phyloP scores from a whole-genome alignment of 495 filamentous ascomycete genomes.

The Cercophora scortea region DNA sequence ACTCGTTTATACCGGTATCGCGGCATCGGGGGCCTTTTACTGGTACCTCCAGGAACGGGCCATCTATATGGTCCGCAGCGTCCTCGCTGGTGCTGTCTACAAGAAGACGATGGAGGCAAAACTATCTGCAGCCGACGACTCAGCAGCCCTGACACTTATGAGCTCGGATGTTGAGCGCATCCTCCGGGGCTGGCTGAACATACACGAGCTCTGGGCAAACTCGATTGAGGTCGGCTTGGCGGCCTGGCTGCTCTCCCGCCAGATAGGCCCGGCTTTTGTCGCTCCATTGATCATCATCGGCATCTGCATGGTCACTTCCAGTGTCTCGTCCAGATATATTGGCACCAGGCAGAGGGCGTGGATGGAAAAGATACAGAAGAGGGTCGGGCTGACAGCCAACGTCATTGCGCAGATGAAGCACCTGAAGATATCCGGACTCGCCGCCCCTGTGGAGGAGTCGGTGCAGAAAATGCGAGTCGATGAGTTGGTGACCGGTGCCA shows the following conservation, averaged over 20 bases:
- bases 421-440: slow-evolving; percentile 38
- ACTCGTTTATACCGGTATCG: not conserved
- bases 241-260: slow-evolving; percentile 46
- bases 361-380: slow-evolving; percentile 29
- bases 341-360: slow-evolving; percentile 32
- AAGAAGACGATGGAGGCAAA: slow-evolving; percentile 33
- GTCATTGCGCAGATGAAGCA: slow-evolving; percentile 40
- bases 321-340: slow-evolving; percentile 14
- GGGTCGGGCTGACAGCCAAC: slow-evolving; percentile 32
- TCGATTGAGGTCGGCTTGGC: slow-evolving; percentile 46
- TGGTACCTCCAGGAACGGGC: slow-evolving; percentile 2
- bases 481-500: slow-evolving; percentile 30
- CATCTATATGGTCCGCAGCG: slow-evolving; percentile 46
- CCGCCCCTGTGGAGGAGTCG: slow-evolving; percentile 19
- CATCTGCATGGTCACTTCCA: slow-evolving; percentile 10
- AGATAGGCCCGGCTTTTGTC: slow-evolving; percentile 52
- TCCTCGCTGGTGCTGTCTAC: slow-evolving; percentile 49
- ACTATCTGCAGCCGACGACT: slow-evolving; percentile 37
- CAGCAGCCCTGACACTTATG: slow-evolving; percentile 56
- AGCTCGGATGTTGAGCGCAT: slow-evolving; percentile 38
- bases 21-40: not conserved
- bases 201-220: slow-evolving; percentile 42
- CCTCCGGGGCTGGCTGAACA: slow-evolving; percentile 7
- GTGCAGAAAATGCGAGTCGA: slow-evolving; percentile 33
- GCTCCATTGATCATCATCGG: slow-evolving; percentile 42